phyloP scores from a whole-genome alignment of 805 yeast genomes.

The Candida stauntonica region DNA sequence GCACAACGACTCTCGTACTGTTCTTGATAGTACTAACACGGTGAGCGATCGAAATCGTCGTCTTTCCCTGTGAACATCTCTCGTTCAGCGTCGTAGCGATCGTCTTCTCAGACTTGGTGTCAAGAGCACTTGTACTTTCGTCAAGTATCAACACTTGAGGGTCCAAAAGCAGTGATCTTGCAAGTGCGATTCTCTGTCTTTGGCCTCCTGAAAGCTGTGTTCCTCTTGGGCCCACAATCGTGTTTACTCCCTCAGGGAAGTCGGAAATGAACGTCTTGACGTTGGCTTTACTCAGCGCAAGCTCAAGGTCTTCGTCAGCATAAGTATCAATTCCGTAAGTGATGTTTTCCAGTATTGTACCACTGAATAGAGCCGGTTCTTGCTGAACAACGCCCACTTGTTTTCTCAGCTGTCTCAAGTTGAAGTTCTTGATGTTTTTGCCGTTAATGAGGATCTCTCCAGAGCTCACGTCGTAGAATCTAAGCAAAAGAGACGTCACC shows the following conservation, averaged over 20 bases:
- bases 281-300: slow-evolving; percentile 68
- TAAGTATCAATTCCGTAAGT: slow-evolving; percentile 61
- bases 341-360: slow-evolving; percentile 79
- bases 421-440: slow-evolving; percentile 56
- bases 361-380: slow-evolving; percentile 86
- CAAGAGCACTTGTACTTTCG: slow-evolving; percentile 94
- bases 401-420: slow-evolving; percentile 67
- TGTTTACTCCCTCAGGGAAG: slow-evolving; percentile 80
- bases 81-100: slow-evolving; percentile 68
- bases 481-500: slow-evolving; percentile 66
- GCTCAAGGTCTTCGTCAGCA: slow-evolving; percentile 48
- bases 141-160: slow-evolving; percentile 84
- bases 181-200: slow-evolving; percentile 87
- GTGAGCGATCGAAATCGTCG: slow-evolving; percentile 89
- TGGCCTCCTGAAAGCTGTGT: slow-evolving; percentile 94
- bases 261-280: slow-evolving; percentile 62
- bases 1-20: slow-evolving; percentile 75
- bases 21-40: slow-evolving; percentile 82
- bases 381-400: slow-evolving; percentile 89
- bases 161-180: slow-evolving; percentile 73
- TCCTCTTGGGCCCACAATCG: slow-evolving; percentile 82
- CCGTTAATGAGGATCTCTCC: slow-evolving; percentile 69
- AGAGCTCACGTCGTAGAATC: slow-evolving; percentile 74
- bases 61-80: slow-evolving; percentile 52
- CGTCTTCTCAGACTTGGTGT: slow-evolving; percentile 80